A percentile compares a stretch with the other conserved stretches of the same genome.
These are phyloP conservation scores for Neurospora sp. DNA, from an alignment of 2,329 filamentous ascomycete genomes.

Conservation along the genomic window DNA sequence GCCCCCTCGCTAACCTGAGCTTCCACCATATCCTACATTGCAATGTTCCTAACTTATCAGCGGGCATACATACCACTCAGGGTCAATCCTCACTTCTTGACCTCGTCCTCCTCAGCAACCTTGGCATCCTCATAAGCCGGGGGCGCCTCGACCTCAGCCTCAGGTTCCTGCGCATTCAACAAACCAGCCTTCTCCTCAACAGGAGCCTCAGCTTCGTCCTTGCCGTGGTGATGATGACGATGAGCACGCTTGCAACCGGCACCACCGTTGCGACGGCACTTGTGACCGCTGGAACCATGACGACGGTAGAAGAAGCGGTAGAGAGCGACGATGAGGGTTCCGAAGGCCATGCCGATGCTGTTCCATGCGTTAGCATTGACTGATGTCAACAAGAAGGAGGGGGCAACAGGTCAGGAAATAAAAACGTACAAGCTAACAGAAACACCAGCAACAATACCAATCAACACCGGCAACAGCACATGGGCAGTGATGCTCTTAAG, in stretches of 20 bases:
- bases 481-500: constrained; percentile 49
- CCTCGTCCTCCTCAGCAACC: not conserved
- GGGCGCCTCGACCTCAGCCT: constrained; percentile 7
- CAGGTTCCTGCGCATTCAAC: constrained; percentile 29
- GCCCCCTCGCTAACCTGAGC: not conserved
- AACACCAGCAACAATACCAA: constrained; percentile 61
- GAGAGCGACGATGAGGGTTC: constrained; percentile 49
- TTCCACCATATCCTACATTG: not conserved
- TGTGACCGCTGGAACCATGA: constrained; percentile 23
- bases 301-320: constrained; percentile 40
- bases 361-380: not conserved
- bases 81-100: not conserved
- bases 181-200: constrained; percentile 42
- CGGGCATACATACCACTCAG: not conserved
- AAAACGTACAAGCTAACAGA: constrained; percentile 50
- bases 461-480: constrained; percentile 56
- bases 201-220: constrained; percentile 25
- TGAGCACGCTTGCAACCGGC: not conserved
- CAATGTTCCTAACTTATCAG: not conserved
- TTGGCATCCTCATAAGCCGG: constrained; percentile 19
- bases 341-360: constrained; percentile 55
- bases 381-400: no score
- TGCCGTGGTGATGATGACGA: constrained; percentile 24
- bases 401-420: not conserved
- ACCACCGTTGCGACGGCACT: constrained; percentile 6